Percentiles rank a stretch among this genome's conserved stretches.
Evolutionary conservation across 2,329 filamentous ascomycete genomes (phyloP).

Genomic region (Ilyonectria destructans): DNA sequence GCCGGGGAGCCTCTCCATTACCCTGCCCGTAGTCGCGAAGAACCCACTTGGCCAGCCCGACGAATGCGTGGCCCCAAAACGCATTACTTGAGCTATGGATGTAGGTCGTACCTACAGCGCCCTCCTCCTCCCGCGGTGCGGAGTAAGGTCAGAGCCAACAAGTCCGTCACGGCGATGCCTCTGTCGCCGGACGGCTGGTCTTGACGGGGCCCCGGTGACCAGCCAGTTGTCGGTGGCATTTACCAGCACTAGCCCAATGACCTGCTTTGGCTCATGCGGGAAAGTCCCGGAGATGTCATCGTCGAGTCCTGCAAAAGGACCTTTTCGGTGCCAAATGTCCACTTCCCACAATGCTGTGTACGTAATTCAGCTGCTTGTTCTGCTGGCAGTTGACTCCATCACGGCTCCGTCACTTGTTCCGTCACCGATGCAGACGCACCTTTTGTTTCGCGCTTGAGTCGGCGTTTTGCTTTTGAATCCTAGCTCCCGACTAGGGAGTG

Average conservation of each 20-base stretch:
- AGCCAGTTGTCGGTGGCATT: slow-evolving; percentile 24
- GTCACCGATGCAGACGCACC: slow-evolving; percentile 7
- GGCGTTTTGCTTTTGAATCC: slow-evolving; percentile 1
- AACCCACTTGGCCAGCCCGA: not conserved
- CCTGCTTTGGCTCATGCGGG: slow-evolving; percentile 37
- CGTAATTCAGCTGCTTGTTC: slow-evolving; percentile 18
- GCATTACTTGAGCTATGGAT: not conserved
- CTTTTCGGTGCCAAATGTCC: not conserved
- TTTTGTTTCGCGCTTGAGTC: slow-evolving; percentile 25
- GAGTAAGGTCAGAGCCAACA: not conserved
- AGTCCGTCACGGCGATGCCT: not conserved
- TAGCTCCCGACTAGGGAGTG: slow-evolving; percentile 15
- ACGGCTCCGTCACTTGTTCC: slow-evolving; percentile 6
- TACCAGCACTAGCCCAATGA: slow-evolving; percentile 28
- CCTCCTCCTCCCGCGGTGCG: not conserved
- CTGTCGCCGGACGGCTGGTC: slow-evolving; percentile 5
- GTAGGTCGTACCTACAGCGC: not conserved
- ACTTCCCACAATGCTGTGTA: slow-evolving; percentile 20
- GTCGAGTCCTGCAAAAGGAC: slow-evolving; percentile 19
- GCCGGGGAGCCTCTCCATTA: slow-evolving; percentile 22
- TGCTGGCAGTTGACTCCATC: slow-evolving; percentile 6
- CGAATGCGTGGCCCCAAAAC: not conserved
- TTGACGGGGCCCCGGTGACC: slow-evolving; percentile 6
- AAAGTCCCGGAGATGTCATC: slow-evolving; percentile 39
- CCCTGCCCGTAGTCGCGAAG: not conserved